Base-by-base conservation (phyloP, 2,329 filamentous ascomycete species). In the Falciphora oryzae region DNA sequence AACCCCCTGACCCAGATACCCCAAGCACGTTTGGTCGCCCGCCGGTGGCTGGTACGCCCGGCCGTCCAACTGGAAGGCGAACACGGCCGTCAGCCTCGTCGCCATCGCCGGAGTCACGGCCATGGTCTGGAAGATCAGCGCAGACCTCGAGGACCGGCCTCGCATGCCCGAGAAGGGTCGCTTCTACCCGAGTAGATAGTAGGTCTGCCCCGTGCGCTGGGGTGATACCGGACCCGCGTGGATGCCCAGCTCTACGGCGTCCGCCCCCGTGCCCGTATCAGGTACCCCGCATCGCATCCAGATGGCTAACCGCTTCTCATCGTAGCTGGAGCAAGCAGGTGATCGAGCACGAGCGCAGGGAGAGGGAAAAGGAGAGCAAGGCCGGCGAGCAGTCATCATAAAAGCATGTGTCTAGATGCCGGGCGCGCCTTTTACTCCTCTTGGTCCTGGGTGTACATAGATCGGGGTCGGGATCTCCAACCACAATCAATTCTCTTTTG, bases 21-120 rank as follows among this genome's bases (percentile, higher is more conserved):
- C 93, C 78, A 97, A 97, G 85, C 94, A 99, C 84, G 92, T 99
- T 85, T 99, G 95, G 95, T 98, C 95, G 74, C 95, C 95, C 67
- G 84, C 94, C 69, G 95, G 95, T 85, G 95, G 95, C 79, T 99
- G 95, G 95, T 99, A 99, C 80, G 82, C 89, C 64, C 94, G 96
- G 77, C 95, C 95, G 64, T 83, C 85, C 70, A 99, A 99, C 84
- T 99, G 95, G 95, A 95, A 90, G 77, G 80, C 82, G 73, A 99
- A 99, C 83, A 99, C 95, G 13, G 73, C 71, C 57, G 53, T 75
- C 56, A 70, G 76, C 61, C 72, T 75, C 32, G 66, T 74, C 38
- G 62, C 68, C 56, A 77, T 92, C 28, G 70, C 87, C 68, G 86
- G 87, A 66, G 80, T 92, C 70, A 83, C 83, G 59, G 89, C 83